Evolutionary conservation across 148 eudicot species (phyloP).

Genomic region (Arbutus unedo): DNA sequence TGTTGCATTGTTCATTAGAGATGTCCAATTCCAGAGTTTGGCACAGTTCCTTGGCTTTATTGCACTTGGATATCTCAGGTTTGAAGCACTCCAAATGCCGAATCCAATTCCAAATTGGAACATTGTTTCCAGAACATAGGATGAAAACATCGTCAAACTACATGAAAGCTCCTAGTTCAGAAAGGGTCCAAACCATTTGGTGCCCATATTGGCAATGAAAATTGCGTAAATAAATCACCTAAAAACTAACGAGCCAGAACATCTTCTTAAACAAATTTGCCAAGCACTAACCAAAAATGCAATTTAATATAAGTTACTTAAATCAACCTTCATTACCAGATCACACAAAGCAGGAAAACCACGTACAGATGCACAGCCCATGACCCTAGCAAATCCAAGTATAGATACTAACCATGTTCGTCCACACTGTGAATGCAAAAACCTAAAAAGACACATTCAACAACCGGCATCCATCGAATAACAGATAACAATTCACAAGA

Average conservation of each 20-base stretch:
- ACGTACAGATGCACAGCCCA: neutral
- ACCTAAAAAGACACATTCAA: neutral
- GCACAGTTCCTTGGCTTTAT: neutral
- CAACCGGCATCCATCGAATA: neutral
- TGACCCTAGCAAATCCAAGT: constrained; percentile 8
- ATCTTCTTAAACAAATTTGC: neutral
- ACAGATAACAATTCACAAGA: neutral
- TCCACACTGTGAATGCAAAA: constrained; percentile 15
- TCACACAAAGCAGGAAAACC: neutral
- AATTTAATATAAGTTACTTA: neutral
- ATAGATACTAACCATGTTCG: neutral
- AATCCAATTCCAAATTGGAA: neutral
- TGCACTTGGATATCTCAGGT: neutral
- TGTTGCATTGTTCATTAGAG: neutral
- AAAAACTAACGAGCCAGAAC: neutral
- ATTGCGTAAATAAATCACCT: neutral
- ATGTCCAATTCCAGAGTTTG: too few species aligned
- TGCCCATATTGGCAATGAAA: neutral
- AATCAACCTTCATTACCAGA: neutral
- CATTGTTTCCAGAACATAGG: neutral
- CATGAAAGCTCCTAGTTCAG: neutral
- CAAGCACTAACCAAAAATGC: neutral
- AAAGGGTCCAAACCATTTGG: neutral
- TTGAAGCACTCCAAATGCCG: neutral
- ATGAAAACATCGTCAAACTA: neutral